Evolutionary conservation across 768 basidiomycete genomes (phyloP).

Genomic region (Paxillus ammoniavirescens): DNA sequence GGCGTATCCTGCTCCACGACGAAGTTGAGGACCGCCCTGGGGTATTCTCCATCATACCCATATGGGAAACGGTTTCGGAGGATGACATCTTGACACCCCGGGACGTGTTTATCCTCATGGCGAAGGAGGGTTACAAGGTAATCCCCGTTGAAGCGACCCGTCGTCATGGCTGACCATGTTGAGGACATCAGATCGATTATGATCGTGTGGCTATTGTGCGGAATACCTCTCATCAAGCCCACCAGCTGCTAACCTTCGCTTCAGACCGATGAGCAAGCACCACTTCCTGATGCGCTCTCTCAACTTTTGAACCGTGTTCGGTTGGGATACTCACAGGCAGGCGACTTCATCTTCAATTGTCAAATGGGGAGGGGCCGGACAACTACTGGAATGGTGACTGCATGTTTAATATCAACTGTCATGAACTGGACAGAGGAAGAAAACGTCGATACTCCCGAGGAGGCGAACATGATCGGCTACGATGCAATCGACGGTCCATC

Average conservation of each 20-base stretch:
- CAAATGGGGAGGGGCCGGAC: slow-evolving; percentile 94
- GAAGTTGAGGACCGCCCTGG: slow-evolving; percentile 94
- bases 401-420: slow-evolving; percentile 79
- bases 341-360: slow-evolving; percentile 92
- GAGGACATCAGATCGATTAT: slow-evolving; percentile 66
- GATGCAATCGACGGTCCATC: slow-evolving; percentile 79
- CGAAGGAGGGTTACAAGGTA: slow-evolving; percentile 71
- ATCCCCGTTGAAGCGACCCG: background rate
- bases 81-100: slow-evolving; percentile 85
- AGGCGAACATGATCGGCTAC: slow-evolving; percentile 43
- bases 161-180: background rate
- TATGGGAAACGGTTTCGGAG: slow-evolving; percentile 87
- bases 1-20: slow-evolving; percentile 89
- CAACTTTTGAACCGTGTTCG: slow-evolving; percentile 76
- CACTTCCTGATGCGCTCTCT: slow-evolving; percentile 81
- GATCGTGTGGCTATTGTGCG: slow-evolving; percentile 87
- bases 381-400: slow-evolving; percentile 94
- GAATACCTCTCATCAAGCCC: background rate
- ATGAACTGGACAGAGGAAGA: slow-evolving; percentile 55
- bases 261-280: slow-evolving; percentile 97
- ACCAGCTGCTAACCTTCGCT: slow-evolving; percentile 7
- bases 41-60: slow-evolving; percentile 84
- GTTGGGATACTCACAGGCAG: slow-evolving; percentile 52
- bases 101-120: slow-evolving; percentile 76
- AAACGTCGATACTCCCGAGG: slow-evolving; percentile 36